phyloP scores from a whole-genome alignment of 2,329 filamentous ascomycete species.

The Ascochyta viciae-villosae region DNA sequence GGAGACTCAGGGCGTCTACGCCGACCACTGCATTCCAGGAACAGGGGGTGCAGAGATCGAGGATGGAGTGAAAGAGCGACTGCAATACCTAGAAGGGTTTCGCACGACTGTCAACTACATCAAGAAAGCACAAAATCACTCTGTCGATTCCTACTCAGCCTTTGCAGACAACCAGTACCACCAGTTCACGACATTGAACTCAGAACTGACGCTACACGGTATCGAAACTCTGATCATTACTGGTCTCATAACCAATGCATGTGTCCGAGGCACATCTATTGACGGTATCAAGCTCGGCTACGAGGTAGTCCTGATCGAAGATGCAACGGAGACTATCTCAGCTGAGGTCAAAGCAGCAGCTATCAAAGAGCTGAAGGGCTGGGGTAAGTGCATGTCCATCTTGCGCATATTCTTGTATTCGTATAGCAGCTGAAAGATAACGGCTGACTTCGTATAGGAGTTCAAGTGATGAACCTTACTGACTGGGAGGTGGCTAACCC shows the following conservation, averaged over 20 bases:
- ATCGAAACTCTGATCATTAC: constrained; percentile 29
- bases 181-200: constrained; percentile 29
- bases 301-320: constrained; percentile 31
- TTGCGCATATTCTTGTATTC: neutral
- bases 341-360: constrained; percentile 22
- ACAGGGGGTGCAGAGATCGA: constrained; percentile 31
- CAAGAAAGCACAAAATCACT: constrained; percentile 34
- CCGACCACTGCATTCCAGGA: constrained; percentile 30
- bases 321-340: constrained; percentile 31
- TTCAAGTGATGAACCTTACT: constrained; percentile 30
- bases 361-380: constrained; percentile 26
- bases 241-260: constrained; percentile 30
- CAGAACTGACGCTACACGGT: constrained; percentile 25
- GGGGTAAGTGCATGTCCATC: constrained; percentile 20
- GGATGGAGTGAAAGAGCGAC: constrained; percentile 24
- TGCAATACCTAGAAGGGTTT: constrained; percentile 30
- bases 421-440: too few species aligned
- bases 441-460: constrained; percentile 15
- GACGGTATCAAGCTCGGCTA: constrained; percentile 34
- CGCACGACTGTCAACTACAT: constrained; percentile 31
- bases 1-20: constrained; percentile 25
- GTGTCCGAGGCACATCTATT: constrained; percentile 30
- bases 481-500: constrained; percentile 26
- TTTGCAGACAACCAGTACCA: constrained; percentile 38
- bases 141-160: constrained; percentile 31